Conservation (phyloP, 495 filamentous ascomycete genomes). For the Xylaria palmicola region DNA sequence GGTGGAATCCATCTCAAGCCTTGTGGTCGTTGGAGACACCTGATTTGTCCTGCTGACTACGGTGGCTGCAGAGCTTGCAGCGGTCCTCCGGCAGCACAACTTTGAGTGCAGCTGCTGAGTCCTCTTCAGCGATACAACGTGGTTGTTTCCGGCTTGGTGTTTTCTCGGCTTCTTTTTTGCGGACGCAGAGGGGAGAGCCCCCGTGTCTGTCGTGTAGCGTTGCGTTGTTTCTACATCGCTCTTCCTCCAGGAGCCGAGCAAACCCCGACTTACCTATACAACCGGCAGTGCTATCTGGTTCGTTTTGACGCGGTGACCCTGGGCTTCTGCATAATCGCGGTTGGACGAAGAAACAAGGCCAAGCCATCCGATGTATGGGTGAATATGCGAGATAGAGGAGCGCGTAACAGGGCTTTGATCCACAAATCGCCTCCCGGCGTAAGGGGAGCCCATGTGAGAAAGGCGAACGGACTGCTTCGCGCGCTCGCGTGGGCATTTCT, state of each 20-base stretch:
- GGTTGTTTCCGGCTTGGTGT: conserved; percentile 14
- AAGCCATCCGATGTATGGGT: background rate
- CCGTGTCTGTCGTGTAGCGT: conserved; percentile 19
- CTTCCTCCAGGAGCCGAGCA: conserved; percentile 5
- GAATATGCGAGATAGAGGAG: conserved; percentile 7
- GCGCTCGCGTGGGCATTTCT: too few species aligned
- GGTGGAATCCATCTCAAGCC: conserved; percentile 27
- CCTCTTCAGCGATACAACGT: conserved; percentile 25
- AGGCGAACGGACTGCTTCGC: too few species aligned
- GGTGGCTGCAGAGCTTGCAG: conserved; percentile 25
- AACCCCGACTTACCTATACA: background rate
- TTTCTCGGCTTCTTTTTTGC: conserved; percentile 13
- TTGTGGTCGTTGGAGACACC: conserved; percentile 30
- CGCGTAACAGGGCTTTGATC: background rate
- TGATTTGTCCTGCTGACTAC: conserved; percentile 37
- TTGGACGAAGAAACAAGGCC: conserved; percentile 10
- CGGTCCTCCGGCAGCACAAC: conserved; percentile 23
- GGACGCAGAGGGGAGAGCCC: conserved; percentile 9
- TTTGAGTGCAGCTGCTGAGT: conserved; percentile 20
- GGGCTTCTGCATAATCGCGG: conserved; percentile 4
- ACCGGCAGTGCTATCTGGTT: background rate
- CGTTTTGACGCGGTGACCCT: background rate
- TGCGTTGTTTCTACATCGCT: conserved; percentile 13
- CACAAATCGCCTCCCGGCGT: background rate
- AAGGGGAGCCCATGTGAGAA: too few species aligned